A percentile compares a stretch with the other conserved stretches of the same genome.
Conservation (phyloP, 2,329 filamentous ascomycete genomes). For the Ophiostoma sp. region DNA sequence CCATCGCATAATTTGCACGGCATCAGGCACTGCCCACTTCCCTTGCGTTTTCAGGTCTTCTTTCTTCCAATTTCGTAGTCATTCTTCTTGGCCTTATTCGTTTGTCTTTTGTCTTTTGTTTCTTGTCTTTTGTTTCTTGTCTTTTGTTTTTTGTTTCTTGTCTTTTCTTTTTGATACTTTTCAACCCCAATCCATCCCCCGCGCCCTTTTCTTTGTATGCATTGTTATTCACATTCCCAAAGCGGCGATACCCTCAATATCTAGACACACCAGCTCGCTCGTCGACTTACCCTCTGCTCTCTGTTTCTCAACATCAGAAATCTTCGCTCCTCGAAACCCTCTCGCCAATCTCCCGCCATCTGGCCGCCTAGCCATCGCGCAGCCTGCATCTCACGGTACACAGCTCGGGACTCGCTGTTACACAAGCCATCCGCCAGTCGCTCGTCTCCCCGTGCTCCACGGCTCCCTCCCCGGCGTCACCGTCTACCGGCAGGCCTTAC, state of each 20-base stretch:
- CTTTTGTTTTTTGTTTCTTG: background rate
- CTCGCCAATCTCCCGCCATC: slow-evolving; percentile 1
- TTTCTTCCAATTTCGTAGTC: background rate
- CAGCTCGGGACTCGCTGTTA: background rate
- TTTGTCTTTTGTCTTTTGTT: background rate
- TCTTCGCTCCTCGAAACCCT: too few species aligned
- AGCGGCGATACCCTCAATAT: background rate
- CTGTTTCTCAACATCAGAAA: too few species aligned
- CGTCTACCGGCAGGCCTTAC: background rate
- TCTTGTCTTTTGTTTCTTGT: background rate
- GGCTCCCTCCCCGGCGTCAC: background rate
- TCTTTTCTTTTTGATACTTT: slow-evolving; percentile 7
- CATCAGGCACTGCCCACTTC: background rate
- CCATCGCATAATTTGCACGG: background rate
- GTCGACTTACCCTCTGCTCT: too few species aligned
- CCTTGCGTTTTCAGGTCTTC: background rate
- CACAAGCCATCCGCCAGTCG: background rate
- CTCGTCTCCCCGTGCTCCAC: background rate
- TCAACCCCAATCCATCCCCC: background rate
- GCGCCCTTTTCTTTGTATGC: background rate
- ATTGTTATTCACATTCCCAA: background rate
- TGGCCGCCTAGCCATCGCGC: background rate
- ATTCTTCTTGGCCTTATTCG: too few species aligned
- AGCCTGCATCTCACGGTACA: slow-evolving; percentile 10
- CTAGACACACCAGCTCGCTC: too few species aligned